phyloP scores from a whole-genome alignment of 768 basidiomycete genomes.

The Pholiota conissans region DNA sequence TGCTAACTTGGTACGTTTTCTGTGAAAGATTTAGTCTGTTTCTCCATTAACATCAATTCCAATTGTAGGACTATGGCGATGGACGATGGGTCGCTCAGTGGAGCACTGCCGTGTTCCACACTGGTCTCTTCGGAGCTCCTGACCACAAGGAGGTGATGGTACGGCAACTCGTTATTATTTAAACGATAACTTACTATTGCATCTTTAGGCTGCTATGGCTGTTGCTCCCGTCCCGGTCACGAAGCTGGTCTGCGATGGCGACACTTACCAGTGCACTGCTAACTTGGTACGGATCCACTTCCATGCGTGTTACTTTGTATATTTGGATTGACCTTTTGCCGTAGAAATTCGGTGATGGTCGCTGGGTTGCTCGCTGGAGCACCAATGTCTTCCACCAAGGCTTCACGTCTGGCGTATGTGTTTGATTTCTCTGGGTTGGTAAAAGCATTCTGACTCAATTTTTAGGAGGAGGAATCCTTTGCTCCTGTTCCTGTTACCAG shows the following conservation, averaged over 20 bases:
- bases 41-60: neutral
- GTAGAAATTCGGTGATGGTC: slow-evolving; percentile 7
- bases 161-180: neutral
- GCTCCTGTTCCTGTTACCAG: slow-evolving; percentile 6
- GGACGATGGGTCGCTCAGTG: slow-evolving; percentile 12
- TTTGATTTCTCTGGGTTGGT: neutral
- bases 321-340: neutral
- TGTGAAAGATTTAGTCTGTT: neutral
- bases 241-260: slow-evolving; percentile 10
- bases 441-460: neutral
- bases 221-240: slow-evolving; percentile 9
- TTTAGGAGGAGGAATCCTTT: neutral
- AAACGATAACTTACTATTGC: neutral
- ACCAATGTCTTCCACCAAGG: slow-evolving; percentile 3
- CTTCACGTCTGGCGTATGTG: neutral
- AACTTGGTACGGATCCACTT: slow-evolving; percentile 7
- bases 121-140: slow-evolving; percentile 5
- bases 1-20: slow-evolving; percentile 4
- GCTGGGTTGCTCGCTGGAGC: slow-evolving; percentile 9
- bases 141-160: slow-evolving; percentile 10
- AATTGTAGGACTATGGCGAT: slow-evolving; percentile 8
- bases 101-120: slow-evolving; percentile 12
- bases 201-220: neutral
- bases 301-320: no score
- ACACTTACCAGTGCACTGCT: slow-evolving; percentile 12